A percentile compares a stretch with the other conserved stretches of the same genome.
These are phyloP conservation scores for Nematodospora valgi DNA, from an alignment of 805 yeast genomes.

Conservation along the genomic window DNA sequence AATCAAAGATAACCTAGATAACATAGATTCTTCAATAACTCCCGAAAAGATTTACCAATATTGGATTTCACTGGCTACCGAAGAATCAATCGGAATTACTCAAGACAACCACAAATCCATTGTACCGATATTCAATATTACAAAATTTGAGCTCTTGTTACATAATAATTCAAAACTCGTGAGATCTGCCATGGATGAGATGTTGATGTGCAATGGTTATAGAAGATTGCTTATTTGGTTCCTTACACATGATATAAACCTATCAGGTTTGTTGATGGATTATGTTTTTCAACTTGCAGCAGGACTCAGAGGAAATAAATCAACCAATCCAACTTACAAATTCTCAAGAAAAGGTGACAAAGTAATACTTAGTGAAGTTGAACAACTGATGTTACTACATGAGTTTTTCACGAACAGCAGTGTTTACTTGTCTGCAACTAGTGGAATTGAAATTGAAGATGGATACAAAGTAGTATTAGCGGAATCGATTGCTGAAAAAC, in stretches of 20 bases:
- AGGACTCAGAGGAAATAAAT: conserved; percentile 50
- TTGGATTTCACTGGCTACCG: conserved; percentile 35
- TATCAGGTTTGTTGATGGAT: conserved; percentile 54
- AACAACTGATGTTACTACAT: conserved; percentile 63
- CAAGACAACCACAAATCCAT: conserved; percentile 25
- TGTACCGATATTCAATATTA: conserved; percentile 28
- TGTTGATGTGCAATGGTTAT: conserved; percentile 65
- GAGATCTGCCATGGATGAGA: conserved; percentile 60
- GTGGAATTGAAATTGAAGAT: conserved; percentile 27
- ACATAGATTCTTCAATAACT: conserved; percentile 23
- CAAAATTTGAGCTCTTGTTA: conserved; percentile 50
- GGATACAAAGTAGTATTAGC: conserved; percentile 27
- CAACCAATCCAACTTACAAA: conserved; percentile 18
- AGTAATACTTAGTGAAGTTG: conserved; percentile 53
- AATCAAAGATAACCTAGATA: conserved; percentile 25
- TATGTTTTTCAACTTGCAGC: conserved; percentile 60
- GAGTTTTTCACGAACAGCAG: conserved; percentile 58
- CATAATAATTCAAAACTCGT: conserved; percentile 51
- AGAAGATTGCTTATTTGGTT: conserved; percentile 66
- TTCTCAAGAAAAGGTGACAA: conserved; percentile 56
- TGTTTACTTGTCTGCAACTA: conserved; percentile 28
- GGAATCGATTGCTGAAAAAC: conserved; percentile 35
- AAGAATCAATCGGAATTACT: conserved; percentile 20
- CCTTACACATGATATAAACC: conserved; percentile 53
- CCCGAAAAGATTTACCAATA: conserved; percentile 51